phyloP scores from a whole-genome alignment of 805 yeast genomes.

The Candida awuae region DNA sequence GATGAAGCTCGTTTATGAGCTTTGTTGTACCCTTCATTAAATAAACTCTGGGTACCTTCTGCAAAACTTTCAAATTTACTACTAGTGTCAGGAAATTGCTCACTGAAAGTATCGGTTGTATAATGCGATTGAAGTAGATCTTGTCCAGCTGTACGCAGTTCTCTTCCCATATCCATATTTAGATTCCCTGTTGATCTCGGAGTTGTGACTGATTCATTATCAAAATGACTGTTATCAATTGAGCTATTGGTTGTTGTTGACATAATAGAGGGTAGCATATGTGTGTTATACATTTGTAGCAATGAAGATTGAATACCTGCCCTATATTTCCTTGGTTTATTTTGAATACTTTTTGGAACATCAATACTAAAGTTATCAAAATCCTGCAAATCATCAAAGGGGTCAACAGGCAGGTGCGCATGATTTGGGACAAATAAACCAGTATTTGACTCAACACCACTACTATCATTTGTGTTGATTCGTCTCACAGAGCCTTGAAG shows the following conservation, averaged over 20 bases:
- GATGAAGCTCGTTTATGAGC: constrained; percentile 6
- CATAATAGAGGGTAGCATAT: constrained; percentile 22
- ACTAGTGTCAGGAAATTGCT: constrained; percentile 2
- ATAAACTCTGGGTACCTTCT: background rate
- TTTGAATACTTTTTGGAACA: constrained; percentile 39
- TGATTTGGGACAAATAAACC: constrained; percentile 8
- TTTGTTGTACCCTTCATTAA: constrained; percentile 1
- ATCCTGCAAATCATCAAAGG: constrained; percentile 20
- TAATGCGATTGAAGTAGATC: no score
- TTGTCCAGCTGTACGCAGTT: no score
- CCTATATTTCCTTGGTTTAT: constrained; percentile 51
- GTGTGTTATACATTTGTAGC: constrained; percentile 53
- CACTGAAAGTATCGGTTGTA: no score
- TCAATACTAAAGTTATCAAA: constrained; percentile 32
- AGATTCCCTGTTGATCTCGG: no score
- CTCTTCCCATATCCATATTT: no score
- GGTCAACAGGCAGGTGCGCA: constrained; percentile 11
- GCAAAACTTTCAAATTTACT: constrained; percentile 2
- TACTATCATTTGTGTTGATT: no score
- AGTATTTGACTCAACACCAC: background rate
- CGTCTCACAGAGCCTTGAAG: no score
- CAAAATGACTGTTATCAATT: no score
- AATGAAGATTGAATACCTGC: constrained; percentile 83
- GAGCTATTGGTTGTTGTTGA: constrained; percentile 1
- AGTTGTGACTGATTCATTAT: no score